phyloP scores from a whole-genome alignment of 2,329 filamentous ascomycete species.

The Harringtonia lauricola region DNA sequence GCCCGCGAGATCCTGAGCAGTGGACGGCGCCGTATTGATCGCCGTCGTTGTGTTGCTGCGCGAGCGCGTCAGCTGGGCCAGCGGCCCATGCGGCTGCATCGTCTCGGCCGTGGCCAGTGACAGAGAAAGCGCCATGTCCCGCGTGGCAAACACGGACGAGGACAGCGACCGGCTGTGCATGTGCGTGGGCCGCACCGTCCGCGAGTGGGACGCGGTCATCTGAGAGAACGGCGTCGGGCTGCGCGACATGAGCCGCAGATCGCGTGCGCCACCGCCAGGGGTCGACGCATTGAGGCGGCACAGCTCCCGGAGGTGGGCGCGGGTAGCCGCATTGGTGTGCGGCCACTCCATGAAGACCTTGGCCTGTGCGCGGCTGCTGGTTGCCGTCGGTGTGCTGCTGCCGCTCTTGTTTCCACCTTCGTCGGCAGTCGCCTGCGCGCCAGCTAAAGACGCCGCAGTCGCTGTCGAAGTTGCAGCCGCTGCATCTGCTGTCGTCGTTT shows the following conservation, averaged over 20 bases:
- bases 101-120: slow-evolving; percentile 51
- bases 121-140: slow-evolving; percentile 53
- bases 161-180: slow-evolving; percentile 12
- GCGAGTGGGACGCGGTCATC: background rate
- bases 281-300: slow-evolving; percentile 43
- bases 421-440: slow-evolving; percentile 3
- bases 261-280: slow-evolving; percentile 28
- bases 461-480: background rate
- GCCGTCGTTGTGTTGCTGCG: background rate
- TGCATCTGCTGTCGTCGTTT: background rate
- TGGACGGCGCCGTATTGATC: background rate
- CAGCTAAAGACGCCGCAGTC: background rate
- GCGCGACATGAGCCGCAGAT: slow-evolving; percentile 34
- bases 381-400: slow-evolving; percentile 42
- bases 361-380: slow-evolving; percentile 21
- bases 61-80: slow-evolving; percentile 46
- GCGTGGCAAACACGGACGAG: slow-evolving; percentile 42
- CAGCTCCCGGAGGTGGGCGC: slow-evolving; percentile 50
- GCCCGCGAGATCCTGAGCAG: slow-evolving; percentile 1
- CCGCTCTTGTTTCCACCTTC: slow-evolving; percentile 31
- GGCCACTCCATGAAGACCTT: slow-evolving; percentile 49
- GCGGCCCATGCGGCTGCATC: slow-evolving; percentile 51
- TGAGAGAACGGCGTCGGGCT: slow-evolving; percentile 47
- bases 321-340: slow-evolving; percentile 51
- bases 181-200: background rate